These are phyloP conservation scores for Spinacia oleracea DNA, from an alignment of 179 eudicot species.

Conservation along the genomic window DNA sequence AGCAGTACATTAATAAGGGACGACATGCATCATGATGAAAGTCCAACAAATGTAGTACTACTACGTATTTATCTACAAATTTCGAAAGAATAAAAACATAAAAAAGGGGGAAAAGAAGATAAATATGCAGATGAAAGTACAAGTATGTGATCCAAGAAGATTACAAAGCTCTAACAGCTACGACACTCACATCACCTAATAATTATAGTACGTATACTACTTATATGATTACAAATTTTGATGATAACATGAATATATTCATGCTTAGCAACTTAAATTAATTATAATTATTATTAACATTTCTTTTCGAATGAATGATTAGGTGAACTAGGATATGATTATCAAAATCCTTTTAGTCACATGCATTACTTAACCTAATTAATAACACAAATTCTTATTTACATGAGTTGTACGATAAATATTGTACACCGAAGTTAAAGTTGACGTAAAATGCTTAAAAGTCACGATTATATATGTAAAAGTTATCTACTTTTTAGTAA, in stretches of 20 bases:
- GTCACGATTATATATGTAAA: too few species aligned
- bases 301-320: neutral
- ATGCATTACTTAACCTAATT: constrained; percentile 5
- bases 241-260: constrained; percentile 8
- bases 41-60: too few species aligned
- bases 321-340: neutral
- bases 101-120: neutral
- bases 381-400: too few species aligned
- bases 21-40: neutral
- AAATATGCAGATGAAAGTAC: constrained; percentile 1
- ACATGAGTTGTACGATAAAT: too few species aligned
- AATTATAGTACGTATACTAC: too few species aligned
- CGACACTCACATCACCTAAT: constrained; percentile 16
- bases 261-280: neutral
- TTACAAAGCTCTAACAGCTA: constrained; percentile 1
- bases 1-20: neutral
- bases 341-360: constrained; percentile 9
- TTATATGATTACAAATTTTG: neutral
- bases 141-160: constrained; percentile 15
- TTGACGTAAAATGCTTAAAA: too few species aligned
- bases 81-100: neutral
- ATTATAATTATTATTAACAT: too few species aligned
- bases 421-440: too few species aligned
- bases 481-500: too few species aligned
- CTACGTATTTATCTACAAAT: neutral